Base-by-base conservation (phyloP, 1,284 basidiomycete species). In the Singerocomus inundabilis region DNA sequence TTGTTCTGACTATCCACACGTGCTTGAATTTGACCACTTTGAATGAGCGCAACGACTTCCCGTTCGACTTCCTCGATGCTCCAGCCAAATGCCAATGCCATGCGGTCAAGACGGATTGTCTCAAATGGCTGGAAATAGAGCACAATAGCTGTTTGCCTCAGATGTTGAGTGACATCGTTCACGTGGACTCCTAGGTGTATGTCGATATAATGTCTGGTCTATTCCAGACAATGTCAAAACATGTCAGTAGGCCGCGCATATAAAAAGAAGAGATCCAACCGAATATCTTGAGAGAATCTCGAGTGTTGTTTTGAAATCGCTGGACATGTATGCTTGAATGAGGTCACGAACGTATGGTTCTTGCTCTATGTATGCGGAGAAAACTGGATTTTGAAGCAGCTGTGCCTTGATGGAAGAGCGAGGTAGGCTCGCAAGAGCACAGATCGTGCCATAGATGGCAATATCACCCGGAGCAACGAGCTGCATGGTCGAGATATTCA, bases 91-190 rank as follows among this genome's bases (percentile, higher is more conserved):
- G 91, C 89, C 2, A 69, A 69, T 34, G 85, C 83, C 86, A 95
- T 90, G 29, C 88, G 78, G 35, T 84, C 79, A 24, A 96, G 79
- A 56, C 81, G 79, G 63, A 95, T 89, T 15, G 86, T 81, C 36
- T 85, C 72, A 64, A 93, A 95, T 0, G 93, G 91, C 56, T 84
- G 79, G 74, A 94, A 91, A 70, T 93, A 94, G 33, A 89, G 75
- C n/a, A 89, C 81, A 37, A 93, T 73, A 0, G 88, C 84, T 48
- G 82, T 85, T 54, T 84, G 80, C 16, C 80, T 82, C 63, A 93
- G 84, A 38, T 78, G 72, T 53, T 76, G 77, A 24, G 78, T 81
- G 41, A 88, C 71, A 24, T 77, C 76, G 41, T 70, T 57, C 35
- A 91, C 76, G 60, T 93, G 91, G 8, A 70, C 62, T 12, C 76